Evolutionary conservation across 345 rosid genomes (phyloP).

Genomic region (Laguncularia racemosa): DNA sequence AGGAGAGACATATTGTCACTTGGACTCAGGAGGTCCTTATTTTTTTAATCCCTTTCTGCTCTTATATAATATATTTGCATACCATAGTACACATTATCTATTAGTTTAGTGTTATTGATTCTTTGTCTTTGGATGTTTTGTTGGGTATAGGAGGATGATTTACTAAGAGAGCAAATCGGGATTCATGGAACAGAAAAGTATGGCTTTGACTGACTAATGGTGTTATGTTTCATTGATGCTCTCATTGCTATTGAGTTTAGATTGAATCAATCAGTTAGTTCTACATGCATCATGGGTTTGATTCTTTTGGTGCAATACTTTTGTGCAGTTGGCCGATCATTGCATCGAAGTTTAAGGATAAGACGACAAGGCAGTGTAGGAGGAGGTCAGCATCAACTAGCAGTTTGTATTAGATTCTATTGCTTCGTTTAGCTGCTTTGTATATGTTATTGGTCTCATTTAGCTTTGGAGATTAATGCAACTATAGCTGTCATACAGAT

Average conservation of each 20-base stretch:
- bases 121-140: conserved; percentile 12
- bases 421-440: not conserved
- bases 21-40: conserved; percentile 53
- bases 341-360: conserved; percentile 86
- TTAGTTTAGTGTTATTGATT: conserved; percentile 10
- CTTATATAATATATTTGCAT: conserved; percentile 2
- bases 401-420: not conserved
- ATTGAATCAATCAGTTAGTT: too few relatives aligned
- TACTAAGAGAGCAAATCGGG: conserved; percentile 72
- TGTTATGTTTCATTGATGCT: not conserved
- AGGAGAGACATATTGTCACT: conserved; percentile 25
- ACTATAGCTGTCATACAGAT: conserved; percentile 32
- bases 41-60: not conserved
- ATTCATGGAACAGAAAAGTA: conserved; percentile 87
- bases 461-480: not conserved
- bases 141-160: conserved; percentile 80
- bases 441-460: not conserved
- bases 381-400: conserved; percentile 50
- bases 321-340: conserved; percentile 82
- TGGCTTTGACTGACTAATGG: conserved; percentile 8
- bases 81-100: conserved; percentile 3
- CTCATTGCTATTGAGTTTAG: not conserved
- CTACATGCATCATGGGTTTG: conserved; percentile 2
- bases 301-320: conserved; percentile 10
- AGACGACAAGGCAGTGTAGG: conserved; percentile 95